A percentile compares a stretch with the other conserved stretches of the same genome.
Conservation (phyloP, 1,284 basidiomycete genomes). For the Cutaneotrichosporon sp. region DNA sequence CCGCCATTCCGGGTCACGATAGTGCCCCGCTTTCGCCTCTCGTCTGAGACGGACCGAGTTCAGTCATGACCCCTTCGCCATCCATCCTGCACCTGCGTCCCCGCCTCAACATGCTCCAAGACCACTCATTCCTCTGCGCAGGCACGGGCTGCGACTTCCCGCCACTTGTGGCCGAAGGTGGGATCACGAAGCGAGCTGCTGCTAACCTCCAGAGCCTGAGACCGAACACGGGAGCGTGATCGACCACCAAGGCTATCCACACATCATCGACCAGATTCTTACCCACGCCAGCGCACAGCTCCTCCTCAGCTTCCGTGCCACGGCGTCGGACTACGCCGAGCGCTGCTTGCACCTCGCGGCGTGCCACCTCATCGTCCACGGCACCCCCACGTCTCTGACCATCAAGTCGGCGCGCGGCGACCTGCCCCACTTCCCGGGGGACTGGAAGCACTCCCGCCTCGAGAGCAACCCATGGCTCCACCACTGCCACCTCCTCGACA, state of each 20-base stretch:
- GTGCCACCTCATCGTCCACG: background rate
- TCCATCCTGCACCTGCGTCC: too few species aligned
- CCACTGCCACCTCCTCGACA: background rate
- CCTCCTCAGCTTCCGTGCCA: background rate
- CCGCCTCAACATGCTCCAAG: too few species aligned
- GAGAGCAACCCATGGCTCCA: background rate
- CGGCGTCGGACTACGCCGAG: background rate
- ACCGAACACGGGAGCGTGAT: too few species aligned
- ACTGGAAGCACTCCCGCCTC: background rate
- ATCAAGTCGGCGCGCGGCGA: background rate
- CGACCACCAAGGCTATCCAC: constrained; percentile 9
- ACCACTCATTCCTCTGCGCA: too few species aligned
- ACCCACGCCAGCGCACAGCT: background rate
- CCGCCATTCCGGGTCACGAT: too few species aligned
- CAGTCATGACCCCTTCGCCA: too few species aligned
- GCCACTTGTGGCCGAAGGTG: too few species aligned
- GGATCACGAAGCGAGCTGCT: background rate
- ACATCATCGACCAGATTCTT: constrained; percentile 1
- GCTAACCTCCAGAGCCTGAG: too few species aligned
- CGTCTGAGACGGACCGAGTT: too few species aligned
- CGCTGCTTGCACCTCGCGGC: background rate
- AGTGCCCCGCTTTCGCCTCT: too few species aligned
- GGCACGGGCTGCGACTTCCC: too few species aligned
- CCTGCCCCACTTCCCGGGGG: background rate
- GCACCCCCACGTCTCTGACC: background rate